Base-by-base conservation (phyloP, 495 filamentous ascomycete species). In the Hypoxylon rickii region DNA sequence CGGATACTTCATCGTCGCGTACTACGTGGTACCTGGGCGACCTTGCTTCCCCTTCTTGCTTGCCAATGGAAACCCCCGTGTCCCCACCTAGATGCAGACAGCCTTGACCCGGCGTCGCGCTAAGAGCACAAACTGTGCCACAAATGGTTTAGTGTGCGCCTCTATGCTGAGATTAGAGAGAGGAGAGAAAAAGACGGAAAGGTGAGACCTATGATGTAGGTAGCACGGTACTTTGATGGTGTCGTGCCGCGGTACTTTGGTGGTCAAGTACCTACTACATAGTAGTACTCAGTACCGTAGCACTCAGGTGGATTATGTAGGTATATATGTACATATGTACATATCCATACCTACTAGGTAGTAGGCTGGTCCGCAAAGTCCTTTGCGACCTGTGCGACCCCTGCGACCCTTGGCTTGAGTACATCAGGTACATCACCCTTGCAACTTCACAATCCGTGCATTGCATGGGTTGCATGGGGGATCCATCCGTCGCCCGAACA, bases 401-500 rank as follows among this genome's bases (percentile, higher is more conserved):
- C 36, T 55, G 51, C 51, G 48, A 51, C 22, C 47, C 11, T n/a
- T n/a, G n/a, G n/a, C n/a, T n/a, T n/a, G n/a, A n/a, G n/a, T n/a
- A n/a, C n/a, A n/a, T n/a, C n/a, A n/a, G n/a, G n/a, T 32, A 18
- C 18, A 19, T 17, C 18, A 33, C 24, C 24, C 32, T 38, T 34
- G 26, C 32, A 36, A 11, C 32, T 12, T 44, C 29, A 44, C 44
- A 50, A 49, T 50, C 44, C 53, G 44, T 57, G 54, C 54, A 58
- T 51, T 41, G 51, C 58, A 61, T 55, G 52, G 5, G n/a, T n/a
- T n/a, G n/a, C n/a, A n/a, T 36, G 13, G 3, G 34, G 58, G n/a
- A n/a, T n/a, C n/a, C n/a, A 51, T 62, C 58, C 47, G 29, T 62
- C 52, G 58, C 58, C 58, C 58, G 52, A 62, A 62, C 24, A 29